Evolutionary conservation across 2,329 filamentous ascomycete species (phyloP).

Genomic region (Trichoderma sp.): DNA sequence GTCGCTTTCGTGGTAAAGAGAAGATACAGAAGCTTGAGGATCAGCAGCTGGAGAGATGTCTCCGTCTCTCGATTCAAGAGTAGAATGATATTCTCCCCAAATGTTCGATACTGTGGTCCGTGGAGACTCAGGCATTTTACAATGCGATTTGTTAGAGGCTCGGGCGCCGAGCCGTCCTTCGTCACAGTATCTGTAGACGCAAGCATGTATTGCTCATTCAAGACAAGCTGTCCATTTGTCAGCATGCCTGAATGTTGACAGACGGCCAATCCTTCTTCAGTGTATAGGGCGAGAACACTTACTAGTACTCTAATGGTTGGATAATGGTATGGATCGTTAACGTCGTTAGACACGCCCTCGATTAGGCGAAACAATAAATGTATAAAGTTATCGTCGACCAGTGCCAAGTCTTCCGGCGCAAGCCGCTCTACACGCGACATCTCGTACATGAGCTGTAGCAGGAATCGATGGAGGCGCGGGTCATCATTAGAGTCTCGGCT

Average conservation of each 20-base stretch:
- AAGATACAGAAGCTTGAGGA: conserved; percentile 91
- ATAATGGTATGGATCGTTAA: conserved; percentile 92
- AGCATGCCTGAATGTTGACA: conserved; percentile 16
- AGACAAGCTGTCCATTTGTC: conserved; percentile 65
- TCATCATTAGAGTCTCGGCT: conserved; percentile 64
- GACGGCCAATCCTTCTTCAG: background rate
- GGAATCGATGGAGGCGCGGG: conserved; percentile 71
- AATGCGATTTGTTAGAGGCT: conserved; percentile 82
- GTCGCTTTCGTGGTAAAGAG: conserved; percentile 90
- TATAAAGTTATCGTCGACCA: conserved; percentile 79
- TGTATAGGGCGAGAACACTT: conserved; percentile 37
- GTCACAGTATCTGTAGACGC: conserved; percentile 56
- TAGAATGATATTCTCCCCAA: conserved; percentile 96
- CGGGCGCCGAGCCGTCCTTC: conserved; percentile 40
- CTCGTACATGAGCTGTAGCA: conserved; percentile 91
- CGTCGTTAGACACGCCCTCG: conserved; percentile 83
- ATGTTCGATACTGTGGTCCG: conserved; percentile 83
- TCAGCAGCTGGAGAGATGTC: conserved; percentile 91
- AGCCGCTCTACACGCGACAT: conserved; percentile 92
- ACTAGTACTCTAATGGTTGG: conserved; percentile 91
- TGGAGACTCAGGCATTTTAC: conserved; percentile 85
- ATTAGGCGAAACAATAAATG: conserved; percentile 83
- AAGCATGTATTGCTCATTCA: conserved; percentile 99
- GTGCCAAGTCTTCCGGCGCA: conserved; percentile 72
- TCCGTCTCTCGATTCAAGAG: conserved; percentile 93